phyloP scores from a whole-genome alignment of 2,329 filamentous ascomycete species.

The Chrysoporthe puriensis region DNA sequence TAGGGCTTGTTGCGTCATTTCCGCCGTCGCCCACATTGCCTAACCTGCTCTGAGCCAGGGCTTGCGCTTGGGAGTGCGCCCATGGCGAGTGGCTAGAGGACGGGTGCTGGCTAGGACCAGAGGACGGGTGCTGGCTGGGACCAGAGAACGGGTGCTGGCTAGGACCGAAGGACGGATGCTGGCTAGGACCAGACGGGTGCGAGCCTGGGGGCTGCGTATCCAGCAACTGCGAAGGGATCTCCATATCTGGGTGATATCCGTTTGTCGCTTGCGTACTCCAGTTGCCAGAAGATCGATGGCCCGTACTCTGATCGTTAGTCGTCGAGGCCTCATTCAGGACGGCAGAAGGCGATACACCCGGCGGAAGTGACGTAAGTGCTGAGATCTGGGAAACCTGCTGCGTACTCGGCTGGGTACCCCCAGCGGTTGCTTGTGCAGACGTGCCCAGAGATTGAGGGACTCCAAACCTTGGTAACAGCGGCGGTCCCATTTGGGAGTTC shows the following conservation, averaged over 20 bases:
- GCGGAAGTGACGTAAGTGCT: constrained; percentile 59
- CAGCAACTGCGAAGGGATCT: constrained; percentile 51
- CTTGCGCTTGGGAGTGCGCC: constrained; percentile 62
- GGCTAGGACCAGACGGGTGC: constrained; percentile 40
- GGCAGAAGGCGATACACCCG: constrained; percentile 61
- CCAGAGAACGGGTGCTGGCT: constrained; percentile 52
- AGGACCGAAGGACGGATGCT: constrained; percentile 49
- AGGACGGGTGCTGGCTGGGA: constrained; percentile 32
- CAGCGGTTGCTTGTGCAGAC: constrained; percentile 46
- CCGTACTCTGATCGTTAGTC: constrained; percentile 81
- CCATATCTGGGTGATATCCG: constrained; percentile 55
- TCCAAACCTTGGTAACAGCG: constrained; percentile 42
- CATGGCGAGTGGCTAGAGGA: constrained; percentile 56
- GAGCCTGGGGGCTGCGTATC: constrained; percentile 54
- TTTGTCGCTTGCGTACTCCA: constrained; percentile 76
- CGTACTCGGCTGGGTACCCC: constrained; percentile 42
- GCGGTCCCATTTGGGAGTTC: constrained; percentile 56
- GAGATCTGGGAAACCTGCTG: constrained; percentile 67
- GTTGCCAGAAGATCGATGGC: constrained; percentile 61
- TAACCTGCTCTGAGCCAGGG: constrained; percentile 44
- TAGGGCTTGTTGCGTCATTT: constrained; percentile 38
- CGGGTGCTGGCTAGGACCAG: constrained; percentile 47
- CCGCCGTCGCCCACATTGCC: constrained; percentile 23
- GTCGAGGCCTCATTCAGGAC: constrained; percentile 85
- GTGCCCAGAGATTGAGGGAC: constrained; percentile 31